Percentiles rank a stretch among this genome's conserved stretches.
These are phyloP conservation scores for Botrytis fabae DNA, from an alignment of 2,329 filamentous ascomycete species.

Conservation along the genomic window DNA sequence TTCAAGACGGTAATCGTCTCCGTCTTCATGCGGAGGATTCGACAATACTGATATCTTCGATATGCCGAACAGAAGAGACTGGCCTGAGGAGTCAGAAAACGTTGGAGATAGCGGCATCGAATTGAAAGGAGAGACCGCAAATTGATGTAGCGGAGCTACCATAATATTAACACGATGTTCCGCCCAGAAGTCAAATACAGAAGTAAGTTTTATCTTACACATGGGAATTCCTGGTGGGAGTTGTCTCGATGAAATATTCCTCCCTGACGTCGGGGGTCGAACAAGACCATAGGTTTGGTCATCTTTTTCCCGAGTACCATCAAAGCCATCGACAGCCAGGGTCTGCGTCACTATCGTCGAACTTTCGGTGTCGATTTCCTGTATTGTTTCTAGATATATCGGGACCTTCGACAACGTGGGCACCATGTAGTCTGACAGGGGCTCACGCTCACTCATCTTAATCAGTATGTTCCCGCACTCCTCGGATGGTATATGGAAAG, in stretches of 20 bases:
- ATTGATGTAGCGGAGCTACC: not conserved
- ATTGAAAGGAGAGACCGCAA: not conserved
- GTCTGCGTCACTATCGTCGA: not conserved
- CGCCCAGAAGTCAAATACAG: not conserved
- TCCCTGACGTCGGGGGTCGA: not conserved
- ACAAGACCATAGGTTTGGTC: not conserved
- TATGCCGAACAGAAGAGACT: not conserved
- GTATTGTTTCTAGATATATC: not conserved
- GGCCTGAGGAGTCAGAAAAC: not conserved
- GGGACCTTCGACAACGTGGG: not conserved
- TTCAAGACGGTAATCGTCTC: slow-evolving; percentile 14
- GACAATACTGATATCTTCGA: slow-evolving; percentile 14
- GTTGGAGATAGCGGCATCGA: not conserved
- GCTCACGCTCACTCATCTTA: slow-evolving; percentile 10
- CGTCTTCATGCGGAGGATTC: not conserved
- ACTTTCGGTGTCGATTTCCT: not conserved
- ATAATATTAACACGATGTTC: not conserved
- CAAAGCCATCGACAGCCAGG: not conserved
- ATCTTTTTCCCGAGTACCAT: not conserved
- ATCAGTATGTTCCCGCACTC: not conserved
- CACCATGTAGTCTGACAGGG: not conserved
- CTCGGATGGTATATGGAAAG: not conserved
- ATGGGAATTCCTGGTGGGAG: not conserved
- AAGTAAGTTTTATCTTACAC: not conserved
- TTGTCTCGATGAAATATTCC: not conserved